Evolutionary conservation across 768 basidiomycete species (phyloP).

Genomic region (Russula abietina): DNA sequence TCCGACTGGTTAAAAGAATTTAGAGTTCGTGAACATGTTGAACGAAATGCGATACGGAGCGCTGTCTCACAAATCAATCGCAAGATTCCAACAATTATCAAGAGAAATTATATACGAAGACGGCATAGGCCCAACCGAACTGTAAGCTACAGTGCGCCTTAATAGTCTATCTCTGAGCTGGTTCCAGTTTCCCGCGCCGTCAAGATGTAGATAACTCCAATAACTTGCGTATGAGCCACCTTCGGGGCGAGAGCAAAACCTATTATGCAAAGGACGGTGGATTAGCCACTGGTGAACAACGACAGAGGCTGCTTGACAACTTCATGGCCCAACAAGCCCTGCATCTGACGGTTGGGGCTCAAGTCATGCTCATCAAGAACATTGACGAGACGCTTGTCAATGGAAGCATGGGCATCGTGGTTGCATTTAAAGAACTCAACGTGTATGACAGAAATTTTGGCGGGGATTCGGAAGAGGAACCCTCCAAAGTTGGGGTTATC

Average conservation of each 20-base stretch:
- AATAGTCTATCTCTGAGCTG: not conserved
- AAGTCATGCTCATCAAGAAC: slow-evolving; percentile 97
- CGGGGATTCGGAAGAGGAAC: not conserved
- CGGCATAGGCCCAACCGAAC: slow-evolving; percentile 82
- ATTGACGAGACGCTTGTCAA: slow-evolving; percentile 87
- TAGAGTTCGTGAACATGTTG: slow-evolving; percentile 92
- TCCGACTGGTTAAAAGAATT: slow-evolving; percentile 8
- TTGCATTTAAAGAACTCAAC: slow-evolving; percentile 60
- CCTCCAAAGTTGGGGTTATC: not conserved
- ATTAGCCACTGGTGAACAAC: slow-evolving; percentile 43
- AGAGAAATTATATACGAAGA: slow-evolving; percentile 71
- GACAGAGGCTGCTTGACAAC: slow-evolving; percentile 76
- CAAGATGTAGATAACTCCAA: slow-evolving; percentile 92
- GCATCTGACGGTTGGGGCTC: slow-evolving; percentile 69
- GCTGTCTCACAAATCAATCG: slow-evolving; percentile 58
- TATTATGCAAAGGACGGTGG: slow-evolving; percentile 66
- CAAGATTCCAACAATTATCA: slow-evolving; percentile 62
- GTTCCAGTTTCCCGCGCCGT: slow-evolving; percentile 75
- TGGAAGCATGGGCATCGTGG: slow-evolving; percentile 83
- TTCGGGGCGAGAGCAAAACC: slow-evolving; percentile 47
- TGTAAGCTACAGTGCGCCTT: slow-evolving; percentile 45
- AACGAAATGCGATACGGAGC: slow-evolving; percentile 96
- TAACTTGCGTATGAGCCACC: slow-evolving; percentile 51
- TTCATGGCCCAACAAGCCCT: slow-evolving; percentile 81
- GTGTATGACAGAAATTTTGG: slow-evolving; percentile 23